A percentile compares a stretch with the other conserved stretches of the same genome.
Evolutionary conservation across 495 filamentous ascomycete genomes (phyloP).

Genomic region (Hypoxylon trugodes): DNA sequence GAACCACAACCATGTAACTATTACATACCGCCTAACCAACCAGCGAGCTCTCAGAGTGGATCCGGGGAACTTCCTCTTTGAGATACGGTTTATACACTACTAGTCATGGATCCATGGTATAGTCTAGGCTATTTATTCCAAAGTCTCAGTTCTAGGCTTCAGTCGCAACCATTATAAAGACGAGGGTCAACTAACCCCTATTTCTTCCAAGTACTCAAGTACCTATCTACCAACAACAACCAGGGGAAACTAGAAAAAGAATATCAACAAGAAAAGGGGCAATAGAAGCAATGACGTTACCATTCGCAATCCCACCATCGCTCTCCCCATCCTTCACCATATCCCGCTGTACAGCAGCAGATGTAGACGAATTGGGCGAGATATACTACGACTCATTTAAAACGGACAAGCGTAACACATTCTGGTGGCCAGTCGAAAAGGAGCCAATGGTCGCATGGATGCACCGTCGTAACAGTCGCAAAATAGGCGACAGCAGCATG

Average conservation of each 20-base stretch:
- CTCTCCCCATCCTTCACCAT: constrained; percentile 29
- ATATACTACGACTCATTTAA: constrained; percentile 36
- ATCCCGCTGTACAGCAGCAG: constrained; percentile 26
- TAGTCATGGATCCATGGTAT: constrained; percentile 11
- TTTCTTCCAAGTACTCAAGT: background rate
- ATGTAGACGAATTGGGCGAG: constrained; percentile 24
- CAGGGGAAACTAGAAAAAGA: too few relatives aligned
- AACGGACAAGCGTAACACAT: constrained; percentile 29
- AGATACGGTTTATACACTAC: background rate
- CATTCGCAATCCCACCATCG: constrained; percentile 15
- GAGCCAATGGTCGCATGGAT: constrained; percentile 37
- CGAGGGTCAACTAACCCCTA: too few relatives aligned
- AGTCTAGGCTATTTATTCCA: background rate
- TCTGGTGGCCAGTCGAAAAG: constrained; percentile 40
- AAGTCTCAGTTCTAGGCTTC: too few relatives aligned
- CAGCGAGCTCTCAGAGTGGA: constrained; percentile 5
- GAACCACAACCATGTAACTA: background rate
- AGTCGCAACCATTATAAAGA: too few relatives aligned
- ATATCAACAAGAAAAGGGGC: background rate
- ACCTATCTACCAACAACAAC: background rate
- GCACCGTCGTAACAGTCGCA: constrained; percentile 26
- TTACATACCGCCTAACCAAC: background rate
- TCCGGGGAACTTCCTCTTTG: constrained; percentile 13
- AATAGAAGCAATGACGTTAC: constrained; percentile 22
- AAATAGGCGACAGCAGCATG: constrained; percentile 28